Percentiles rank a stretch among this genome's conserved stretches.
Evolutionary conservation across 345 rosid genomes (phyloP).

Genomic region (Salix exigua): DNA sequence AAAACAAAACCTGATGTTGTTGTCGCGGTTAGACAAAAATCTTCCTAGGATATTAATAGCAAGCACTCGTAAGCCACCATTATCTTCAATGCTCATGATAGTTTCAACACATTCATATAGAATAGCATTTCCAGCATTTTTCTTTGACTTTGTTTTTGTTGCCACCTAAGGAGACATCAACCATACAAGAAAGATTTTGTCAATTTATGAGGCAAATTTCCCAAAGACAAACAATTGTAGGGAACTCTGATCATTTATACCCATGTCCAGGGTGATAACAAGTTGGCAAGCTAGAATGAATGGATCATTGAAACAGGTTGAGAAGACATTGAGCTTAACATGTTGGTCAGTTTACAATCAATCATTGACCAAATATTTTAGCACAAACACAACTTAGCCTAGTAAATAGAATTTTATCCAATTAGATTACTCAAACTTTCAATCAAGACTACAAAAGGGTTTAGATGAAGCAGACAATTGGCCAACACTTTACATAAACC

Average conservation of each 20-base stretch:
- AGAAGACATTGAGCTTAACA: not conserved
- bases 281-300: not conserved
- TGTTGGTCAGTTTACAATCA: not conserved
- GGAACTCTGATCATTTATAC: not conserved
- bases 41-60: conserved; percentile 98
- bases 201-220: not conserved
- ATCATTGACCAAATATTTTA: not conserved
- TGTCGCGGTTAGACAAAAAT: conserved; percentile 96
- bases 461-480: too few species aligned
- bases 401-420: not conserved
- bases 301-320: not conserved
- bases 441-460: not conserved
- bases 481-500: not conserved
- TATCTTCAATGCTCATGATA: conserved; percentile 96
- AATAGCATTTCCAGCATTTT: conserved; percentile 99
- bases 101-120: conserved; percentile 96
- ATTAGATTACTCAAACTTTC: not conserved
- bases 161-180: conserved; percentile 64
- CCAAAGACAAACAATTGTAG: not conserved
- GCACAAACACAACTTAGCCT: not conserved
- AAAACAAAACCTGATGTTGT: conserved; percentile 80
- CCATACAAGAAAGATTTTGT: conserved; percentile 13
- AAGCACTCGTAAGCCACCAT: conserved; percentile 93
- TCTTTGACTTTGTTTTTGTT: conserved; percentile 94
- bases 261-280: not conserved